Conservation (phyloP, 306 rosid species). For the Vigna unguiculata region DNA sequence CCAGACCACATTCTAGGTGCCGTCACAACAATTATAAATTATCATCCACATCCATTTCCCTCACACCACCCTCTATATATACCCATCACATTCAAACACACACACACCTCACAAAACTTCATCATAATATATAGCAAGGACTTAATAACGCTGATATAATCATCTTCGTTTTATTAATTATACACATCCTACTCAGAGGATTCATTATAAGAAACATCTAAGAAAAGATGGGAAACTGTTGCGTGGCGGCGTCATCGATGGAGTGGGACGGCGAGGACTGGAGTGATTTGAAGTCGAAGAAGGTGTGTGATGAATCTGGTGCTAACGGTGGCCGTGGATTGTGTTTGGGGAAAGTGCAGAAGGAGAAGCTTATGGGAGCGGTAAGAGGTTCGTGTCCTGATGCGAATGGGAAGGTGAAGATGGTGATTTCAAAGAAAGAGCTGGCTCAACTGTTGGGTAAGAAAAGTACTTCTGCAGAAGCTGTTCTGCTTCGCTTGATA, state of each 20-base stretch:
- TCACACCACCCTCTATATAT: slow-evolving; percentile 3
- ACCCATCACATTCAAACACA: neutral
- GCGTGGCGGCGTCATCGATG: slow-evolving; percentile 20
- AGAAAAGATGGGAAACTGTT: slow-evolving; percentile 60
- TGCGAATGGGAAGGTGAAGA: slow-evolving; percentile 51
- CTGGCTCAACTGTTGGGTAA: slow-evolving; percentile 51
- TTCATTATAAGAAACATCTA: too few species aligned
- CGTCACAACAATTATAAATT: neutral
- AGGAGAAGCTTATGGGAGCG: slow-evolving; percentile 43
- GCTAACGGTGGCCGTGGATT: neutral
- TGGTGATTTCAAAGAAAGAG: slow-evolving; percentile 67
- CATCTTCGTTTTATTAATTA: neutral
- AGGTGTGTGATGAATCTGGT: slow-evolving; percentile 40
- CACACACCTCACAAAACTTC: neutral
- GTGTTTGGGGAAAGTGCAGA: slow-evolving; percentile 15
- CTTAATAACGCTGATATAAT: too few species aligned
- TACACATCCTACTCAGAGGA: neutral
- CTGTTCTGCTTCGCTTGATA: neutral
- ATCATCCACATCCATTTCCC: neutral
- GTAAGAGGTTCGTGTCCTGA: slow-evolving; percentile 14
- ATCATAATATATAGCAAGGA: neutral
- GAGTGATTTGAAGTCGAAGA: slow-evolving; percentile 40
- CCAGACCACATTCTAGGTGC: neutral
- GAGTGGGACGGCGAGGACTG: slow-evolving; percentile 62
- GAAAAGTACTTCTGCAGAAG: neutral